Conservation (phyloP, 2,329 filamentous ascomycete genomes). For the Rachicladosporium sp. region DNA sequence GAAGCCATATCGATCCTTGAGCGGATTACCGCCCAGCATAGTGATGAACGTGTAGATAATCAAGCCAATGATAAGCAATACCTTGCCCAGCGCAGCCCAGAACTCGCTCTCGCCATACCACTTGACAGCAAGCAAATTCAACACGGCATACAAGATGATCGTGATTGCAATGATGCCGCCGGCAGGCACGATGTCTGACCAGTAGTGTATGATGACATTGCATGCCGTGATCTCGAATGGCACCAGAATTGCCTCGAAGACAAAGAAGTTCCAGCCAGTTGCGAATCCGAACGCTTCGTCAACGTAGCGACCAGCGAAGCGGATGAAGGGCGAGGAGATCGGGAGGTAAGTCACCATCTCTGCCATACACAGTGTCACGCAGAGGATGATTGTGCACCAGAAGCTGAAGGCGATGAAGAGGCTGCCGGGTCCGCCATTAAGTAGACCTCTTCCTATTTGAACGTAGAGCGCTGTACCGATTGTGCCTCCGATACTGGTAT, state of each 20-base stretch:
- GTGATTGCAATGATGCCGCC: slow-evolving; percentile 51
- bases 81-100: slow-evolving; percentile 42
- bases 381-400: slow-evolving; percentile 20
- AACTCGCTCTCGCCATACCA: slow-evolving; percentile 73
- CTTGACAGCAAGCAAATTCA: slow-evolving; percentile 63
- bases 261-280: slow-evolving; percentile 19
- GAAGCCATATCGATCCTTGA: slow-evolving; percentile 30
- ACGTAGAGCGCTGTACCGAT: slow-evolving; percentile 37
- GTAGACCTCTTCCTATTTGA: slow-evolving; percentile 33
- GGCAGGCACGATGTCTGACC: slow-evolving; percentile 31
- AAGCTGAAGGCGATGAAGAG: slow-evolving; percentile 35
- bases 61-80: slow-evolving; percentile 58
- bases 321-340: slow-evolving; percentile 66
- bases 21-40: slow-evolving; percentile 61
- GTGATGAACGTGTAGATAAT: slow-evolving; percentile 68
- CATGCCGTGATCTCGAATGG: slow-evolving; percentile 37
- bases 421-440: slow-evolving; percentile 35
- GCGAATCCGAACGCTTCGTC: slow-evolving; percentile 54
- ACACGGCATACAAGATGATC: slow-evolving; percentile 41
- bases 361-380: slow-evolving; percentile 37
- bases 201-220: slow-evolving; percentile 26
- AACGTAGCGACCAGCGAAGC: slow-evolving; percentile 62
- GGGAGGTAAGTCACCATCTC: slow-evolving; percentile 70
- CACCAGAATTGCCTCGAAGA: slow-evolving; percentile 36
- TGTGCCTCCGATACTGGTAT: slow-evolving; percentile 26